Evolutionary conservation across 176 grass and related monocot genomes (phyloP).

Genomic region (barley (Hordeum vulgare)): DNA sequence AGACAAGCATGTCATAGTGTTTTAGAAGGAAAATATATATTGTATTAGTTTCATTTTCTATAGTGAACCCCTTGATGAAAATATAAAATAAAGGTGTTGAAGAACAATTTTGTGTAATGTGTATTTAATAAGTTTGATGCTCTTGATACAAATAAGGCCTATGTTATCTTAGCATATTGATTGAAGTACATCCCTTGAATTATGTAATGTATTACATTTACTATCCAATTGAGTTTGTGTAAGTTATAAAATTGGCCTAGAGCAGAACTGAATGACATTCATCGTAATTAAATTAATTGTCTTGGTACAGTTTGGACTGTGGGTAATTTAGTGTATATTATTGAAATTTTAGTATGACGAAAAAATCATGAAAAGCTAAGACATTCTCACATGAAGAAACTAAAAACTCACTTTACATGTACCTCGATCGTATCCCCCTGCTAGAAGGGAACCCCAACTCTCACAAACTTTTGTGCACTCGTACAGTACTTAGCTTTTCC

Average conservation of each 20-base stretch:
- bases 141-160: neutral
- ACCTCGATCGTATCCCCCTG: conserved; percentile 2
- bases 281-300: neutral
- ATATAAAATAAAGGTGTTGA: neutral
- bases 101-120: neutral
- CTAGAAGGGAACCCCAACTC: conserved; percentile 15
- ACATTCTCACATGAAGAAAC: neutral
- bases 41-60: neutral
- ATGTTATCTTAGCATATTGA: neutral
- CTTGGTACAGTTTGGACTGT: neutral
- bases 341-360: neutral
- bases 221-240: neutral
- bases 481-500: conserved; percentile 26
- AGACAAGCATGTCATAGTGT: neutral
- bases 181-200: neutral
- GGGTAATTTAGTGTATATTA: neutral
- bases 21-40: neutral
- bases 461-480: conserved; percentile 16
- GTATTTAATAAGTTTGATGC: neutral
- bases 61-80: neutral
- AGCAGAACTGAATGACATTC: neutral
- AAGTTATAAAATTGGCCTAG: neutral
- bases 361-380: neutral
- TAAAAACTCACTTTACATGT: neutral
- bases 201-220: neutral